Conservation (phyloP, 495 filamentous ascomycete species). For the Penicillium coffeae region DNA sequence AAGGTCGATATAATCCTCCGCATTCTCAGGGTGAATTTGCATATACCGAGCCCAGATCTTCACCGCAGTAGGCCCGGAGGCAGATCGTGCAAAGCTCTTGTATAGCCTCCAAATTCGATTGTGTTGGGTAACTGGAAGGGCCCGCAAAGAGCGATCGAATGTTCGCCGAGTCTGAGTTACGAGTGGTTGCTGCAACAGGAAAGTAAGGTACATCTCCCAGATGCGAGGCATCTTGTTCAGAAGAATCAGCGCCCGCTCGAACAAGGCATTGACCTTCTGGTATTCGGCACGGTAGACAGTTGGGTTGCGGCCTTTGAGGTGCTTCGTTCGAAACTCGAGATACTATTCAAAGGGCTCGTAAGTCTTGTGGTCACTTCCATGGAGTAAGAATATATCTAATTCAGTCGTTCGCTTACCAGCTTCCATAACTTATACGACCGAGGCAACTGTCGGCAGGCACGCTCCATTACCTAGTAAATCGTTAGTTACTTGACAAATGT, state of each 20-base stretch:
- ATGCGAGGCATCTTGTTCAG: constrained; percentile 99
- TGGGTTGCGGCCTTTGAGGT: constrained; percentile 79
- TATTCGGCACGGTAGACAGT: constrained; percentile 78
- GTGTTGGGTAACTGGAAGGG: constrained; percentile 95
- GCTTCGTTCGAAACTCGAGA: constrained; percentile 77
- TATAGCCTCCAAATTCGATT: constrained; percentile 96
- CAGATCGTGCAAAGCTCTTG: constrained; percentile 87
- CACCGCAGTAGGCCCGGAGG: constrained; percentile 84
- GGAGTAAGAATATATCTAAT: constrained; percentile 2
- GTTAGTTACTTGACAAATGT: not conserved
- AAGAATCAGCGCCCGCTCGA: constrained; percentile 88
- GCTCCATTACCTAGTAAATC: constrained; percentile 60
- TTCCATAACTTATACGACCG: constrained; percentile 99
- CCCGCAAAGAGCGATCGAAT: constrained; percentile 91
- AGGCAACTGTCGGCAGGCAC: constrained; percentile 83
- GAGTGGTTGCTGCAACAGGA: constrained; percentile 84
- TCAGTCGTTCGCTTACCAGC: constrained; percentile 54
- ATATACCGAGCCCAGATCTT: constrained; percentile 95
- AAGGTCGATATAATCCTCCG: constrained; percentile 90
- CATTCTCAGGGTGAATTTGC: constrained; percentile 95
- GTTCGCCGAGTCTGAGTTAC: constrained; percentile 86
- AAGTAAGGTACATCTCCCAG: constrained; percentile 97
- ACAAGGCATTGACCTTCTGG: constrained; percentile 90
- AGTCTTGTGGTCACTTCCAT: not conserved
- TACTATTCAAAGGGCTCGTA: constrained; percentile 53